A percentile compares a stretch with the other conserved stretches of the same genome.
Conservation (phyloP, 371 early-diverging fungal species). For the Blastocladiella emersonii region DNA sequence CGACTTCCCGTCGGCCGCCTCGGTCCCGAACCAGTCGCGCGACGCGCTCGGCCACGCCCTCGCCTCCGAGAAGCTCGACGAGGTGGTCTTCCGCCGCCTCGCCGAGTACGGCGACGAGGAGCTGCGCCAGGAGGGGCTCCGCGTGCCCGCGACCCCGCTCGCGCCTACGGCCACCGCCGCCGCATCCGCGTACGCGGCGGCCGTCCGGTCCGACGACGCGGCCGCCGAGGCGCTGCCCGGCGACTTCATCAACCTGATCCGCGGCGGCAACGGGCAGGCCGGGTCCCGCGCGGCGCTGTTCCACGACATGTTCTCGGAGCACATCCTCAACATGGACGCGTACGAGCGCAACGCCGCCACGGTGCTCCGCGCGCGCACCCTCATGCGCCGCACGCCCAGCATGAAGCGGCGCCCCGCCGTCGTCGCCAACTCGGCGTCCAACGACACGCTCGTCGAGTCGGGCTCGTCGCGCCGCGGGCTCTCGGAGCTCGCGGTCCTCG, state of each 20-base stretch:
- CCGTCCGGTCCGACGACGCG: constrained; percentile 50
- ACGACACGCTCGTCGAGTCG: background rate
- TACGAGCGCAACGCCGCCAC: background rate
- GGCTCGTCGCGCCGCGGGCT: background rate
- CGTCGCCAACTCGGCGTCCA: background rate
- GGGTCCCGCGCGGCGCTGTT: background rate
- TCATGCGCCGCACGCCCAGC: background rate
- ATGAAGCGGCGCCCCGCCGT: background rate
- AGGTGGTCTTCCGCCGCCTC: constrained; percentile 25
- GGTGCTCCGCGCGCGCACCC: background rate
- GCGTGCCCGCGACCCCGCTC: background rate
- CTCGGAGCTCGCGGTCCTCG: background rate
- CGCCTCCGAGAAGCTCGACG: constrained; percentile 67
- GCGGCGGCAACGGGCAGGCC: constrained; percentile 26
- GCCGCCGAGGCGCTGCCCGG: constrained; percentile 59
- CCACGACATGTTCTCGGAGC: background rate
- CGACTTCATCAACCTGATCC: constrained; percentile 71
- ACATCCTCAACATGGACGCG: background rate
- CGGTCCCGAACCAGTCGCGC: constrained; percentile 22
- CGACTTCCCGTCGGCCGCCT: constrained; percentile 43
- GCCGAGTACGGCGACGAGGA: constrained; percentile 1
- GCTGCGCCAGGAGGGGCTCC: background rate
- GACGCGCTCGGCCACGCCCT: constrained; percentile 39
- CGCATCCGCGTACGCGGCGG: constrained; percentile 10
- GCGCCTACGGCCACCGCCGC: background rate